Conservation (phyloP, 768 basidiomycete species). For the Pleurotus tuber-regium region DNA sequence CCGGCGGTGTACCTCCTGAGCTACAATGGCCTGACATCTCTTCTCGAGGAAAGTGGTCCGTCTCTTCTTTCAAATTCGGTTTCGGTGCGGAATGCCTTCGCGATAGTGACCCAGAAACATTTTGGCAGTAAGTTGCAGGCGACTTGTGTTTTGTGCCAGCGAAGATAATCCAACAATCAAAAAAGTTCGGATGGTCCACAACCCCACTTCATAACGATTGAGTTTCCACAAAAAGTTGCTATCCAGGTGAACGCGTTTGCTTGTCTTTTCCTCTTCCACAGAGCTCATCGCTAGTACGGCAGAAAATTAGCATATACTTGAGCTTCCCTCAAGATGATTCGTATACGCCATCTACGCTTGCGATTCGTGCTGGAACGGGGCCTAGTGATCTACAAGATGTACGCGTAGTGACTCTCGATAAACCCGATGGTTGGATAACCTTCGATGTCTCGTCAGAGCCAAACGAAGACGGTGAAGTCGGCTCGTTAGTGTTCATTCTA, state of each 20-base stretch:
- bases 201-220: conserved; percentile 92
- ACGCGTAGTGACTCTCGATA: conserved; percentile 77
- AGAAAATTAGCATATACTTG: conserved; percentile 88
- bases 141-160: background rate
- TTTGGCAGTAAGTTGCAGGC: conserved; percentile 85
- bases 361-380: conserved; percentile 90
- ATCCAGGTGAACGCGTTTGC: conserved; percentile 68
- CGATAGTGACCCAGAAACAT: conserved; percentile 87
- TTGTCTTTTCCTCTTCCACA: no score
- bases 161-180: conserved; percentile 9
- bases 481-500: conserved; percentile 54
- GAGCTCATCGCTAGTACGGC: no score
- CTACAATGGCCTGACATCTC: conserved; percentile 85
- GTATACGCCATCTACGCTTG: conserved; percentile 91
- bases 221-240: conserved; percentile 87
- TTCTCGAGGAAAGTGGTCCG: conserved; percentile 88
- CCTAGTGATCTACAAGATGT: conserved; percentile 92
- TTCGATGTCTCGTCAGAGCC: conserved; percentile 81
- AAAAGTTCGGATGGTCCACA: conserved; percentile 90
- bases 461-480: conserved; percentile 69
- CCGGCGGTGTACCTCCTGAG: conserved; percentile 37
- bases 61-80: conserved; percentile 95
- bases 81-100: conserved; percentile 92
- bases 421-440: conserved; percentile 93
- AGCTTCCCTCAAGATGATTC: conserved; percentile 89